phyloP scores from a whole-genome alignment of 2,329 filamentous ascomycete genomes.

The Fusarium sp. region DNA sequence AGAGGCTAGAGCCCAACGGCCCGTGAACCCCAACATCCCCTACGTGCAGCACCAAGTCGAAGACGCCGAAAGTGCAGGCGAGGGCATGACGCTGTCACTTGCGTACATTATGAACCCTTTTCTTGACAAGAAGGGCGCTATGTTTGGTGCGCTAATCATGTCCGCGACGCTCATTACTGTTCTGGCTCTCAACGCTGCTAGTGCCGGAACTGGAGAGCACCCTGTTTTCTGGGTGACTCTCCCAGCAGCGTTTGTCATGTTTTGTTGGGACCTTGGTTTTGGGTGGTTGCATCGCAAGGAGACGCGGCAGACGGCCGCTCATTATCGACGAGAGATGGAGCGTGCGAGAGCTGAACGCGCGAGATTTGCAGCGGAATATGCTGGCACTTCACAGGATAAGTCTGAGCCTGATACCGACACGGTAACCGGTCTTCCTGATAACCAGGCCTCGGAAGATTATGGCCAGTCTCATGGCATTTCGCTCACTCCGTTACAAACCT shows the following conservation, averaged over 20 bases:
- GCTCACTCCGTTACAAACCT: background rate
- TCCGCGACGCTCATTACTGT: conserved; percentile 72
- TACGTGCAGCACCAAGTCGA: conserved; percentile 66
- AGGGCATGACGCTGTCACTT: conserved; percentile 65
- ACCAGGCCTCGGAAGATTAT: background rate
- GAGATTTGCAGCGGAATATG: background rate
- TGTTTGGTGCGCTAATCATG: conserved; percentile 74
- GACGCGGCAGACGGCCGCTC: conserved; percentile 70
- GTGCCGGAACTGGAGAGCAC: conserved; percentile 58
- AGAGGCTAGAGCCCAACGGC: conserved; percentile 63
- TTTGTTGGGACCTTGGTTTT: conserved; percentile 72
- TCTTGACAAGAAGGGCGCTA: conserved; percentile 72
- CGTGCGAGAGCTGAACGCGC: conserved; percentile 26
- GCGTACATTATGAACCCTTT: conserved; percentile 83
- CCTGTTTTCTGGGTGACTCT: conserved; percentile 76
- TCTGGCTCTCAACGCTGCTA: conserved; percentile 72
- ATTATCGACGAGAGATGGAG: conserved; percentile 55
- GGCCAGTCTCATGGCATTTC: background rate
- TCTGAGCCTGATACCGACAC: background rate
- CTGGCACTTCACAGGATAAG: background rate
- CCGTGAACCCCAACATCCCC: conserved; percentile 79
- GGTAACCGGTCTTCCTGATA: background rate
- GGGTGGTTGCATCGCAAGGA: conserved; percentile 72
- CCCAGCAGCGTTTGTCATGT: conserved; percentile 74
- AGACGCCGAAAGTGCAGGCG: conserved; percentile 60